phyloP scores from a whole-genome alignment of 2,329 filamentous ascomycete genomes.

The Exutisphaerella laricina region DNA sequence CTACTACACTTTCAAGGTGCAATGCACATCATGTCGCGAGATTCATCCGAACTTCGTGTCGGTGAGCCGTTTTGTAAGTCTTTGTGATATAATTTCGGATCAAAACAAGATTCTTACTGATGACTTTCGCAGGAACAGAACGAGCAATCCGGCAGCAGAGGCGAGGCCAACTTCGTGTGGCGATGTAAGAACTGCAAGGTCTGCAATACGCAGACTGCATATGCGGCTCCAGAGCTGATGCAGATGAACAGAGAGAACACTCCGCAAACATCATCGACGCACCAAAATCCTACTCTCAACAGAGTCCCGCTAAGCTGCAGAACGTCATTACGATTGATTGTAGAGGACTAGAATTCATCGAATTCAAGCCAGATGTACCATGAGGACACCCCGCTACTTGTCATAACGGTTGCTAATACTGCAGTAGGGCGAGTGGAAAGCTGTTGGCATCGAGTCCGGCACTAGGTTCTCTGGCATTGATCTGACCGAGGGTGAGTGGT shows the following conservation, averaged over 20 bases:
- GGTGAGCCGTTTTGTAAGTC: slow-evolving; percentile 77
- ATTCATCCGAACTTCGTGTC: slow-evolving; percentile 79
- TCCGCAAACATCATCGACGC: slow-evolving; percentile 75
- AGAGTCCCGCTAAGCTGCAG: slow-evolving; percentile 66
- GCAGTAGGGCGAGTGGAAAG: slow-evolving; percentile 80
- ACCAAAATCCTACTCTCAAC: slow-evolving; percentile 65
- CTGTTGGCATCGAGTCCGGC: slow-evolving; percentile 70
- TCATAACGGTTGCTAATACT: no score
- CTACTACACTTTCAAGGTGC: slow-evolving; percentile 96
- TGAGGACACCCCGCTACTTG: no score
- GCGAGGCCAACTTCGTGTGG: slow-evolving; percentile 99
- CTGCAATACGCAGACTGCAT: slow-evolving; percentile 1
- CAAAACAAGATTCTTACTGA: background rate
- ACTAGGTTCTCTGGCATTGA: slow-evolving; percentile 81
- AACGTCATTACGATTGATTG: slow-evolving; percentile 91
- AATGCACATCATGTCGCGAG: slow-evolving; percentile 96
- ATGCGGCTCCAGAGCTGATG: slow-evolving; percentile 1
- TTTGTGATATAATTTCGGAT: background rate
- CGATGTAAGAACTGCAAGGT: slow-evolving; percentile 98
- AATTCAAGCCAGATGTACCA: slow-evolving; percentile 83
- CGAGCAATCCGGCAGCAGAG: slow-evolving; percentile 85
- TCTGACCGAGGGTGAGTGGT: slow-evolving; percentile 88
- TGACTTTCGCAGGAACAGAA: slow-evolving; percentile 64
- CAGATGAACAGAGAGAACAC: slow-evolving; percentile 61
- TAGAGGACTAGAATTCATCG: slow-evolving; percentile 82